Base-by-base conservation (phyloP, 2,329 filamentous ascomycete species). In the Fusarium ambrosium region DNA sequence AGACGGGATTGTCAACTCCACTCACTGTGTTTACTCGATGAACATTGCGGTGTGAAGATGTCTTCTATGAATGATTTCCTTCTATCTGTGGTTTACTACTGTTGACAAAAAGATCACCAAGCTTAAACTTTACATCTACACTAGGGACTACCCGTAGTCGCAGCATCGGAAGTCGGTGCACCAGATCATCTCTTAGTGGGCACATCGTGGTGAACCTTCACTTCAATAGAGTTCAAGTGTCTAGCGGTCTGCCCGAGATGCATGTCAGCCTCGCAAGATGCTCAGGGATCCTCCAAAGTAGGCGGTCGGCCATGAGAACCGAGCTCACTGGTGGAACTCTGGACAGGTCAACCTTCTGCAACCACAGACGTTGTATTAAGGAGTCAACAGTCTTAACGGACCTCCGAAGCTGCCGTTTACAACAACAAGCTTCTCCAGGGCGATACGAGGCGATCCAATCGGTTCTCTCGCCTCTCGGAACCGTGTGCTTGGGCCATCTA, bases 361-460 rank as follows among this genome's bases (percentile, higher is more conserved):
- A 53, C 24, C 48, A 32, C 48, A 53, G 24, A n/a, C 18, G 16
- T 53, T 29, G 48, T 53, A 32, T 53, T 20, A 53, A 53, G 48
- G 48, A 53, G 48, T 29, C 22, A 27, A 48, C 48, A 11, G 48
- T 29, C 27, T n/a, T 53, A 11, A 29, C 43, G 6, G 24, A 27
- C 27, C 18, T 53, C 48, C 48, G 48, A 53, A 53, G 48, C 24
- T 53, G 48, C 48, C 48, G 48, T 53, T 53, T 53, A 53, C 48
- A 32, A 53, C 16, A 53, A n/a, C 48, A 53, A 53, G 3, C 48
- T 53, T 53, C 27, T 53, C 24, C 24, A 27, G 48, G 48, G 24
- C 48, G 29, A 29, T 29, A 29, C 24, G 18, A 53, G 48, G 48
- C 48, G 48, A 32, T n/a, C 48, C 48, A 53, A 53, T 53, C 48